Conservation (phyloP, 1,284 basidiomycete genomes). For the Cutaneotrichosporon mucoides region DNA sequence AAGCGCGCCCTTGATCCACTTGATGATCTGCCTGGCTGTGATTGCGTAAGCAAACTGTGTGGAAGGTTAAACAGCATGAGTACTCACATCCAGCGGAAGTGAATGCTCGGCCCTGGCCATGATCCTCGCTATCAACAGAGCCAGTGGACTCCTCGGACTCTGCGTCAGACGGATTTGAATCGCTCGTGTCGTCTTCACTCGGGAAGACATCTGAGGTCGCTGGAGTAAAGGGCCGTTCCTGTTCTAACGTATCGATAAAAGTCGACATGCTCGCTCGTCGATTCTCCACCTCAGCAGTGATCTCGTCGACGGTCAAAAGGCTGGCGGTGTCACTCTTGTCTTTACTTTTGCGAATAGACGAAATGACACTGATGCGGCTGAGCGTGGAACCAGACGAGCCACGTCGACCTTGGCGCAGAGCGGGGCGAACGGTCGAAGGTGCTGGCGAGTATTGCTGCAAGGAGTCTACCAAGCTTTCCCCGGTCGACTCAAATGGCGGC, state of each 20-base stretch:
- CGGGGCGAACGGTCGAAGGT: constrained; percentile 31
- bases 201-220: neutral
- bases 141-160: constrained; percentile 39
- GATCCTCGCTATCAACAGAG: constrained; percentile 47
- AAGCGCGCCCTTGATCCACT: constrained; percentile 98
- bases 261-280: constrained; percentile 58
- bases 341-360: constrained; percentile 70
- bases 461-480: constrained; percentile 71
- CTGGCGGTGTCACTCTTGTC: constrained; percentile 85
- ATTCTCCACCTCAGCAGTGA: constrained; percentile 93
- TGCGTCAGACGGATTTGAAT: constrained; percentile 48
- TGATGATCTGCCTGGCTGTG: constrained; percentile 64
- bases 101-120: constrained; percentile 54
- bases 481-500: constrained; percentile 73
- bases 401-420: constrained; percentile 52
- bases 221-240: neutral
- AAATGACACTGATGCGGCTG: constrained; percentile 69
- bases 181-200: constrained; percentile 2
- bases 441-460: constrained; percentile 53
- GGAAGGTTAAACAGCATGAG: neutral
- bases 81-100: constrained; percentile 62
- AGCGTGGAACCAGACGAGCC: constrained; percentile 53
- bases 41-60: constrained; percentile 2
- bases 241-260: constrained; percentile 18
- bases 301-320: constrained; percentile 93